Percentiles rank a stretch among this genome's conserved stretches.
Evolutionary conservation across 768 basidiomycete genomes (phyloP).

Genomic region (Symmetrospora coprosmae): DNA sequence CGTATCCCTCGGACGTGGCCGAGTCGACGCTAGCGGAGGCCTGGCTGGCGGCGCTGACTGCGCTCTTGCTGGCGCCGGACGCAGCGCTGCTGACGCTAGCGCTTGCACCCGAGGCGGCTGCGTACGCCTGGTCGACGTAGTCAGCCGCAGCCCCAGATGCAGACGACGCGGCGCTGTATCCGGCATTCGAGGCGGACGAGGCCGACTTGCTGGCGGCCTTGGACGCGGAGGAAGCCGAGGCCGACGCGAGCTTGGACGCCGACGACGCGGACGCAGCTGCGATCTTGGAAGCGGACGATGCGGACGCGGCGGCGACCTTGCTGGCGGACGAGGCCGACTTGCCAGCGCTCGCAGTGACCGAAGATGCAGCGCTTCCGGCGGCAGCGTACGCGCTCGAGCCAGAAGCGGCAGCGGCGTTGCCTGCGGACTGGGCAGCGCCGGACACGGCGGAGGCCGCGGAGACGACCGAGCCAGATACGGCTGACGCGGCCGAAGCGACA

Average conservation of each 20-base stretch:
- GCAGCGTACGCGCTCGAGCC: background rate
- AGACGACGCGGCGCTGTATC: too few relatives aligned
- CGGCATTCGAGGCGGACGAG: too few relatives aligned
- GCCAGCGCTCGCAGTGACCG: background rate
- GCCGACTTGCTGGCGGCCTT: slow-evolving; percentile 4
- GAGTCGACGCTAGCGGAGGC: too few relatives aligned
- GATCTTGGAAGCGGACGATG: slow-evolving; percentile 1
- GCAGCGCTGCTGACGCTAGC: too few relatives aligned
- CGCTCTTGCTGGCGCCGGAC: too few relatives aligned
- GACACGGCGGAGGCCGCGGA: background rate
- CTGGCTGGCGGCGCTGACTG: too few relatives aligned
- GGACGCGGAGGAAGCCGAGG: background rate
- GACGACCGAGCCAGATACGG: background rate
- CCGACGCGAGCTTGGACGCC: too few relatives aligned
- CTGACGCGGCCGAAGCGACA: background rate
- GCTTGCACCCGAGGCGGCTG: too few relatives aligned
- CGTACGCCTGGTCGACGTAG: too few relatives aligned
- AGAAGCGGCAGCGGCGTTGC: background rate
- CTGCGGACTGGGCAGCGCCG: background rate
- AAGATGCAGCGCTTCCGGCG: background rate
- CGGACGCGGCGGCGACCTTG: background rate
- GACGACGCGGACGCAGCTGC: background rate
- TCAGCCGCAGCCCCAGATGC: too few relatives aligned
- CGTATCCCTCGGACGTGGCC: too few relatives aligned
- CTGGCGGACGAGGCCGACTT: background rate